Conservation (phyloP, 345 rosid species). For the Euclidium syriacum region DNA sequence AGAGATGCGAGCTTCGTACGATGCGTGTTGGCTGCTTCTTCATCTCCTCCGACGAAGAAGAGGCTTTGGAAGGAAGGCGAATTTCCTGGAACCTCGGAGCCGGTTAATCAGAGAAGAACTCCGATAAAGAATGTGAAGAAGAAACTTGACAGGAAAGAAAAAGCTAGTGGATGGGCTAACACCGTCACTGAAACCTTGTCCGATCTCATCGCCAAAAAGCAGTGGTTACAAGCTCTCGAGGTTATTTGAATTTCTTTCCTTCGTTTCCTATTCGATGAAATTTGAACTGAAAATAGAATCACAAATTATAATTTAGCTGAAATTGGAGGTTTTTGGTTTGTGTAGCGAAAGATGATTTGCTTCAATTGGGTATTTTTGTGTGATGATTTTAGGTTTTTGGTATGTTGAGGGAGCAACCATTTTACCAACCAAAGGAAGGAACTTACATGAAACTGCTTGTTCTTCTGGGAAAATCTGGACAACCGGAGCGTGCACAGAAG, state of each 20-base stretch:
- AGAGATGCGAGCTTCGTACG: constrained; percentile 4
- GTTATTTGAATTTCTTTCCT: constrained; percentile 24
- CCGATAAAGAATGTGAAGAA: constrained; percentile 71
- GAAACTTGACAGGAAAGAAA: constrained; percentile 55
- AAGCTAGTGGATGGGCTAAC: constrained; percentile 71
- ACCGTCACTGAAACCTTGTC: constrained; percentile 82
- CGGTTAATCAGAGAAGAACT: constrained; percentile 32
- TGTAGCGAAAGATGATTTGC: neutral
- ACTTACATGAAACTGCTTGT: constrained; percentile 79
- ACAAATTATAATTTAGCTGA: neutral
- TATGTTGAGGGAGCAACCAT: constrained; percentile 67
- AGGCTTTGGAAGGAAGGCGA: constrained; percentile 76
- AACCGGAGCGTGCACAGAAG: constrained; percentile 56
- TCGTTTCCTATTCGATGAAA: neutral
- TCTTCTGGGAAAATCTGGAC: constrained; percentile 66
- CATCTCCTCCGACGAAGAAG: constrained; percentile 41
- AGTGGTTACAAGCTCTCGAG: constrained; percentile 80
- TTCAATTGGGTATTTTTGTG: neutral
- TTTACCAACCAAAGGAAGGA: constrained; percentile 74
- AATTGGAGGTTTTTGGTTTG: neutral
- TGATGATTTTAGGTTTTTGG: constrained; percentile 49
- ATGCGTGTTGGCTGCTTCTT: constrained; percentile 34
- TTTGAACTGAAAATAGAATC: neutral
- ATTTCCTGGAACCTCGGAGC: constrained; percentile 59
- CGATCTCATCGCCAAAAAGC: constrained; percentile 66